Conservation (phyloP, 2,329 filamentous ascomycete genomes). For the Trichoderma sp. region DNA sequence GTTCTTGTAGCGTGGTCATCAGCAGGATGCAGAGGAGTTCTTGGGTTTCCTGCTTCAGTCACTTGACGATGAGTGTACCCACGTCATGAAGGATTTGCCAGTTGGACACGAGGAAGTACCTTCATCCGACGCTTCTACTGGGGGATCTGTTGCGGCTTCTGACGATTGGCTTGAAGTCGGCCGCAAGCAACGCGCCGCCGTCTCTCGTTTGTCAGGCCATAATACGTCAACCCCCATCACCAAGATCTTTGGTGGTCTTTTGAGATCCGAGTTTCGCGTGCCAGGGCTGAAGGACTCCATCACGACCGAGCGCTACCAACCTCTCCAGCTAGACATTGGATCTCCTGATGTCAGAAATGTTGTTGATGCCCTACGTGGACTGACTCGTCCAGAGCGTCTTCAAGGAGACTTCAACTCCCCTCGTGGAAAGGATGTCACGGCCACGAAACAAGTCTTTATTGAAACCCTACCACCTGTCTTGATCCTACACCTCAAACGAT, state of each 20-base stretch:
- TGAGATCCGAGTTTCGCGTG: slow-evolving; percentile 85
- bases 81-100: slow-evolving; percentile 56
- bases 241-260: slow-evolving; percentile 89
- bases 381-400: slow-evolving; percentile 81
- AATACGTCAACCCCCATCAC: slow-evolving; percentile 78
- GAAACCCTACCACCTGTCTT: slow-evolving; percentile 87
- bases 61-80: slow-evolving; percentile 86
- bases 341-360: slow-evolving; percentile 85
- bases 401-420: slow-evolving; percentile 81
- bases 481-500: slow-evolving; percentile 93
- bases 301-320: slow-evolving; percentile 89
- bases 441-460: slow-evolving; percentile 93
- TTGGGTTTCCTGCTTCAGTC: slow-evolving; percentile 89
- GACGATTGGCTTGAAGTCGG: slow-evolving; percentile 88
- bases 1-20: slow-evolving; percentile 71
- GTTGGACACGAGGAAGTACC: slow-evolving; percentile 45
- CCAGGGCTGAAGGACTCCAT: slow-evolving; percentile 87
- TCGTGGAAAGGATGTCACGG: slow-evolving; percentile 71
- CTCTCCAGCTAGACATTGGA: slow-evolving; percentile 91
- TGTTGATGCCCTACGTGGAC: slow-evolving; percentile 79
- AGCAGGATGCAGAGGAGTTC: slow-evolving; percentile 98
- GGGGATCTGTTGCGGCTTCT: slow-evolving; percentile 29
- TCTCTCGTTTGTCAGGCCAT: slow-evolving; percentile 82
- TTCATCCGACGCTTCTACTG: slow-evolving; percentile 29
- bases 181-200: slow-evolving; percentile 80